Percentiles rank a stretch among this genome's conserved stretches.
These are phyloP conservation scores for Xanthoconium separans DNA, from an alignment of 1,284 basidiomycete species.

Conservation along the genomic window DNA sequence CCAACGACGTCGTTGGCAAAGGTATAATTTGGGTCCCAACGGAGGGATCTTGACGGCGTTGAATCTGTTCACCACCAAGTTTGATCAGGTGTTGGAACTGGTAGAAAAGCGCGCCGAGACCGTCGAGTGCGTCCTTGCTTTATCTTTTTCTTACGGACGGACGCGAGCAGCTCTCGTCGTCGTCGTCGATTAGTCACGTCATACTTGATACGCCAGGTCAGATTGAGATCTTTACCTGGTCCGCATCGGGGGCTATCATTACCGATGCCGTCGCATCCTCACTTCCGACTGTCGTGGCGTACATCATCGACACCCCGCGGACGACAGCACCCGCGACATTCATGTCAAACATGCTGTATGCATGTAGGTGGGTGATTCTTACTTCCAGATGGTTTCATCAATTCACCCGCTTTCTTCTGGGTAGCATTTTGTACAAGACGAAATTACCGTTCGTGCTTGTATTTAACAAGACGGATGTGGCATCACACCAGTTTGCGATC, in stretches of 20 bases:
- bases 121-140: conserved; percentile 69
- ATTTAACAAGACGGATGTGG: conserved; percentile 98
- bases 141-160: background rate
- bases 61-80: conserved; percentile 98
- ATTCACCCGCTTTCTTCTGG: background rate
- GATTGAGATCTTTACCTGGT: conserved; percentile 99
- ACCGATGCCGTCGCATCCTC: conserved; percentile 96
- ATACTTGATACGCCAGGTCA: conserved; percentile 98
- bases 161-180: background rate
- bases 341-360: conserved; percentile 99
- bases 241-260: conserved; percentile 97
- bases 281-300: conserved; percentile 92
- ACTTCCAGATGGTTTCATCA: background rate
- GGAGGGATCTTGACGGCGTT: conserved; percentile 96
- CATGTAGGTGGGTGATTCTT: conserved; percentile 75
- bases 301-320: conserved; percentile 96
- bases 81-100: conserved; percentile 93
- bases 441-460: conserved; percentile 96
- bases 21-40: conserved; percentile 98
- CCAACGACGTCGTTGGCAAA: conserved; percentile 34
- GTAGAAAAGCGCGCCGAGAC: conserved; percentile 88
- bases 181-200: conserved; percentile 64
- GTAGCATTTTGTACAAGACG: conserved; percentile 96
- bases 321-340: conserved; percentile 96
- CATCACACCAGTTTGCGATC: conserved; percentile 86